These are phyloP conservation scores for Teratosphaeriaceae sp. DNA, from an alignment of 2,329 filamentous ascomycete species.

Conservation along the genomic window DNA sequence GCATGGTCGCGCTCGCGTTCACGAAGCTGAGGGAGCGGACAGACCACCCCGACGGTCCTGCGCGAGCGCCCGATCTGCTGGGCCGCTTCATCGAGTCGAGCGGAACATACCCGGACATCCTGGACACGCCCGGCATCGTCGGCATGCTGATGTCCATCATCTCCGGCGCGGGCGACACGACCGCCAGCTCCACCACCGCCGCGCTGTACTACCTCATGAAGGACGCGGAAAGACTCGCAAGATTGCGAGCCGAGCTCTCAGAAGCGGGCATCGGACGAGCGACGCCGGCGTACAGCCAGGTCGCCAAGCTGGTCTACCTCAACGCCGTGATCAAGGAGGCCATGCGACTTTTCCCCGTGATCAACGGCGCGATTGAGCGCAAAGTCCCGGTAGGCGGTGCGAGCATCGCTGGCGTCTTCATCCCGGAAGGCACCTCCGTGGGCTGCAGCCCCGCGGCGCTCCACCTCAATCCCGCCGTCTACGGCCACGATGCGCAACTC, in stretches of 20 bases:
- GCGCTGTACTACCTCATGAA: not conserved
- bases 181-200: not conserved
- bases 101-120: not conserved
- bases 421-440: conserved; percentile 23
- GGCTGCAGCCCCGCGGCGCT: conserved; percentile 4
- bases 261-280: not conserved
- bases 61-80: conserved; percentile 1
- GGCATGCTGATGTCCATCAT: conserved; percentile 2
- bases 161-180: conserved; percentile 2
- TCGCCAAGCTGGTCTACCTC: conserved; percentile 29
- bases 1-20: not conserved
- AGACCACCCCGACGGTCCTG: not conserved
- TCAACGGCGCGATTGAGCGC: conserved; percentile 32
- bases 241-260: not conserved
- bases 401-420: conserved; percentile 30
- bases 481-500: conserved; percentile 9
- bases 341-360: conserved; percentile 36
- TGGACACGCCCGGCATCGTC: not conserved
- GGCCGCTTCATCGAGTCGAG: not conserved
- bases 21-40: not conserved
- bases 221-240: not conserved
- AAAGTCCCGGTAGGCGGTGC: conserved; percentile 31
- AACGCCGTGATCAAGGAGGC: conserved; percentile 39
- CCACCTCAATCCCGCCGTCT: conserved; percentile 8
- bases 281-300: not conserved